Evolutionary conservation across 371 early-diverging fungal species (phyloP).

Genomic region (Smittium culicis): DNA sequence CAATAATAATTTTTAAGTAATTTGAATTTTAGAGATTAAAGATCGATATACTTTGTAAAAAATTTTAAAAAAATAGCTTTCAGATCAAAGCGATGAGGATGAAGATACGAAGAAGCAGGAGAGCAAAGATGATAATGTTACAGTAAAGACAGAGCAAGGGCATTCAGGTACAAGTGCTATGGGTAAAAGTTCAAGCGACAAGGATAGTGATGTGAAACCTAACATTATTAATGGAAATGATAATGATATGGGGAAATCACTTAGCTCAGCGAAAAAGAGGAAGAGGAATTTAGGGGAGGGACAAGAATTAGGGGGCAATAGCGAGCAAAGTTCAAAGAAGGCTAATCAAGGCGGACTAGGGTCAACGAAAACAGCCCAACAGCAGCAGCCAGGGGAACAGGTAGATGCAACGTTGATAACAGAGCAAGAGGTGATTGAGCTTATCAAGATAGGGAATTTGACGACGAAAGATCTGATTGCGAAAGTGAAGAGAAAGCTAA

Average conservation of each 20-base stretch:
- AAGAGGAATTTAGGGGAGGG: not conserved
- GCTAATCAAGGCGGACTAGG: not conserved
- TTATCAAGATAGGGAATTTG: slow-evolving; percentile 39
- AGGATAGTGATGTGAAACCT: not conserved
- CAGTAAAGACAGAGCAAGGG: not conserved
- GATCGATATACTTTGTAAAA: not conserved
- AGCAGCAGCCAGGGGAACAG: slow-evolving; percentile 12
- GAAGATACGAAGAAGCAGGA: slow-evolving; percentile 9
- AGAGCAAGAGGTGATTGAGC: slow-evolving; percentile 47
- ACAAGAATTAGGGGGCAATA: not conserved
- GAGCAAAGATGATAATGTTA: not conserved
- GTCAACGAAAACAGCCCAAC: slow-evolving; percentile 11
- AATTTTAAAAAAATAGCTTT: slow-evolving; percentile 6
- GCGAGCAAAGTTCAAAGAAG: not conserved
- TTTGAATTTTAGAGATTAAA: not conserved
- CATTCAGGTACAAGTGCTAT: not conserved
- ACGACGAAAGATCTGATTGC: slow-evolving; percentile 52
- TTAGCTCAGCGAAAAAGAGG: not conserved
- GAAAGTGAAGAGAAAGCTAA: slow-evolving; percentile 48
- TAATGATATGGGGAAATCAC: not conserved
- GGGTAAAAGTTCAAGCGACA: not conserved
- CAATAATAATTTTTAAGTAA: not conserved
- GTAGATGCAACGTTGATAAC: slow-evolving; percentile 37
- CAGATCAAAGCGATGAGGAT: slow-evolving; percentile 11
- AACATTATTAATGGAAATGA: not conserved